These are phyloP conservation scores for Discostella stelligera DNA, from an alignment of 352 stramenopile genomes.

Conservation along the genomic window DNA sequence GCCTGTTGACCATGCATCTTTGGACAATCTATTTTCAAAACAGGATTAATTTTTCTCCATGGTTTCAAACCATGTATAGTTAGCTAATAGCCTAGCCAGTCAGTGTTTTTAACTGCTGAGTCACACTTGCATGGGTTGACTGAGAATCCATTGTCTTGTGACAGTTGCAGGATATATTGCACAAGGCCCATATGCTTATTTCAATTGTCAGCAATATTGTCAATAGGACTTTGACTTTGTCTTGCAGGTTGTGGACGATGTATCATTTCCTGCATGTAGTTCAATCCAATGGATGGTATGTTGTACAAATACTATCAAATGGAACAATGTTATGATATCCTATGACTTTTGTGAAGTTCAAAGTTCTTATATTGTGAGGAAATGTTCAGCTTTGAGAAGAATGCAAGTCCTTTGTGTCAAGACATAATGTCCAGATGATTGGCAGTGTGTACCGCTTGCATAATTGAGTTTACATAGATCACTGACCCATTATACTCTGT, in stretches of 20 bases:
- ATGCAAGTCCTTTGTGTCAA: no score
- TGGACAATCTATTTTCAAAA: background rate
- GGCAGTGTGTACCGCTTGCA: no score
- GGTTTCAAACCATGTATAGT: background rate
- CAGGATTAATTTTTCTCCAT: background rate
- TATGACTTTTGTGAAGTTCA: no score
- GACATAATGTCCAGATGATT: no score
- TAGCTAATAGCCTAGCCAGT: conserved; percentile 3
- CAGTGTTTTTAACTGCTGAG: no score
- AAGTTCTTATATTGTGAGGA: no score
- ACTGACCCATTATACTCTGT: conserved; percentile 35
- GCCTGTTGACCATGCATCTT: no score
- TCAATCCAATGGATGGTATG: no score
- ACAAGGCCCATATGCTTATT: conserved; percentile 30
- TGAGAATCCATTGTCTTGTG: conserved; percentile 16
- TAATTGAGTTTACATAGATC: conserved; percentile 40
- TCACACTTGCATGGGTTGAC: no score
- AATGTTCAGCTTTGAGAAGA: no score
- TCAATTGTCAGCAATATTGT: conserved; percentile 44
- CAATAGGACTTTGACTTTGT: conserved; percentile 44
- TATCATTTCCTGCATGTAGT: conserved; percentile 50
- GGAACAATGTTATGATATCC: no score
- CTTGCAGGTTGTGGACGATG: conserved; percentile 20
- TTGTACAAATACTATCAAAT: no score
- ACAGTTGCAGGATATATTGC: conserved; percentile 18